A percentile compares a stretch with the other conserved stretches of the same genome.
These are phyloP conservation scores for Monsonia emarginata DNA, from an alignment of 441 rosid species.

Conservation along the genomic window DNA sequence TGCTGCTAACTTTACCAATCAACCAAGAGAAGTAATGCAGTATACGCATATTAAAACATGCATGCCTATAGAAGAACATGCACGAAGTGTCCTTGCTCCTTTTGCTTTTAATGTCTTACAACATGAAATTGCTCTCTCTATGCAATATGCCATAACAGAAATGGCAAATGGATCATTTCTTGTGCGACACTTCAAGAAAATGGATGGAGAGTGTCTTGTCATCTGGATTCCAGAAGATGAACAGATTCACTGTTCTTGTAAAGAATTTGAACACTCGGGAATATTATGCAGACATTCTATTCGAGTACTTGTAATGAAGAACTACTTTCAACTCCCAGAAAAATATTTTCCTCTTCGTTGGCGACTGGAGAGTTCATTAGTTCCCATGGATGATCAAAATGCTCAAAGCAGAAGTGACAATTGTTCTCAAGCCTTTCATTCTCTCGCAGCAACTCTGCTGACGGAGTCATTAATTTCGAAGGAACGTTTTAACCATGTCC, in stretches of 20 bases:
- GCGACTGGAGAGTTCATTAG: conserved; percentile 43
- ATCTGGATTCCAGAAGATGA: conserved; percentile 64
- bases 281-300: conserved; percentile 69
- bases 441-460: conserved; percentile 48
- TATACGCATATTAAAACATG: conserved; percentile 47
- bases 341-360: conserved; percentile 62
- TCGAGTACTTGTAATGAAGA: conserved; percentile 50
- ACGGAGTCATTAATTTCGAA: conserved; percentile 52
- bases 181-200: conserved; percentile 61
- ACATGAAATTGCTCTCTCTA: conserved; percentile 57
- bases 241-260: conserved; percentile 78
- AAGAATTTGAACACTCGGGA: conserved; percentile 79
- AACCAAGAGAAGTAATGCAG: conserved; percentile 29
- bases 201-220: conserved; percentile 65
- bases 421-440: conserved; percentile 52
- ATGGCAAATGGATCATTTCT: conserved; percentile 73
- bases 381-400: conserved; percentile 32
- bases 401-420: conserved; percentile 36
- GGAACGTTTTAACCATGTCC: conserved; percentile 48
- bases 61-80: conserved; percentile 83
- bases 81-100: conserved; percentile 59
- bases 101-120: conserved; percentile 64
- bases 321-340: conserved; percentile 69
- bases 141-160: conserved; percentile 66
- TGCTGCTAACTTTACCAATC: conserved; percentile 39